Evolutionary conservation across 2,329 filamentous ascomycete species (phyloP).

Genomic region (Pseudogymnoascus sp.): DNA sequence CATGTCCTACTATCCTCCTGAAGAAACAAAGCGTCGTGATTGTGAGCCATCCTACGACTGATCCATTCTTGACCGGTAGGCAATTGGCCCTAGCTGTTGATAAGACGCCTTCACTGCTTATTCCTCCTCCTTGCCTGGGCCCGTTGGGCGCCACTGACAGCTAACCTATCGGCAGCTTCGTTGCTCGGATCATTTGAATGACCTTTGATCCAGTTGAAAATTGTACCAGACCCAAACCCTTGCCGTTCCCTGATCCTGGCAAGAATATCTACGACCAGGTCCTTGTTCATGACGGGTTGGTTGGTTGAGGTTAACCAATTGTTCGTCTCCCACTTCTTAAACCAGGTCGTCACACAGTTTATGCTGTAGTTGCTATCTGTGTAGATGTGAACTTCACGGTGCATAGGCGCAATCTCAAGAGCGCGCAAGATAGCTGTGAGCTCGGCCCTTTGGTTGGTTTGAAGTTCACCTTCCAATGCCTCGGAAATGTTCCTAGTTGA

Average conservation of each 20-base stretch:
- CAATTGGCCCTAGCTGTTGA: neutral
- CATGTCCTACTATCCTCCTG: neutral
- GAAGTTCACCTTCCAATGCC: conserved; percentile 34
- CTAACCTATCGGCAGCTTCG: conserved; percentile 69
- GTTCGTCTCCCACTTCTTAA: conserved; percentile 63
- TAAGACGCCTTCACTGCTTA: neutral
- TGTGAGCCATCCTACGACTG: neutral
- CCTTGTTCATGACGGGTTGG: conserved; percentile 75
- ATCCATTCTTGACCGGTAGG: neutral
- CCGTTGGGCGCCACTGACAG: conserved; percentile 53
- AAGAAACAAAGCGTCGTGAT: neutral
- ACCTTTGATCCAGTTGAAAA: conserved; percentile 85
- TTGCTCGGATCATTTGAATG: conserved; percentile 70
- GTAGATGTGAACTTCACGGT: conserved; percentile 65
- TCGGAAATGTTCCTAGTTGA: conserved; percentile 45
- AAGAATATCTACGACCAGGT: conserved; percentile 69
- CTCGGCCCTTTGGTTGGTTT: conserved; percentile 97
- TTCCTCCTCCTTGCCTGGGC: conserved; percentile 2
- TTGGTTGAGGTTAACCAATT: conserved; percentile 68
- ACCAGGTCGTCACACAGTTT: conserved; percentile 83
- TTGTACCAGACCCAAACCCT: conserved; percentile 50
- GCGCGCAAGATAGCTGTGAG: conserved; percentile 80
- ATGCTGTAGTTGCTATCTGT: conserved; percentile 91
- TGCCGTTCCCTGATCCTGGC: conserved; percentile 63
- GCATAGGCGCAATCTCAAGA: conserved; percentile 62